Conservation (phyloP, 2,329 filamentous ascomycete genomes). For the Epichloe amarillans region DNA sequence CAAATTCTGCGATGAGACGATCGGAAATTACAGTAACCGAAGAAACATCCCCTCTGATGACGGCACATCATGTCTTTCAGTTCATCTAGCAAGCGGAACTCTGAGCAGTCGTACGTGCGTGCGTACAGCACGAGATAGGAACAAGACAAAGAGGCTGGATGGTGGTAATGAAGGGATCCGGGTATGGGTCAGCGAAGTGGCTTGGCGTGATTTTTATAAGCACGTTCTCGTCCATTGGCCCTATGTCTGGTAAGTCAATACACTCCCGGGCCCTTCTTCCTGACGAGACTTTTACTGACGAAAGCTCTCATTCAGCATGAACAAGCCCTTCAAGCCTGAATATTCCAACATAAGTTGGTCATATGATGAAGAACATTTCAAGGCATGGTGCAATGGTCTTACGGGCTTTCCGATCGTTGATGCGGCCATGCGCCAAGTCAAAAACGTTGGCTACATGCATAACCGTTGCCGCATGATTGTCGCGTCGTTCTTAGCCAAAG, state of each 20-base stretch:
- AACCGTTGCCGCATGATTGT: slow-evolving; percentile 78
- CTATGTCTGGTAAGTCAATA: slow-evolving; percentile 50
- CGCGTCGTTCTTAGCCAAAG: slow-evolving; percentile 68
- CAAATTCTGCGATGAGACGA: slow-evolving; percentile 54
- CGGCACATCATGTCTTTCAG: slow-evolving; percentile 55
- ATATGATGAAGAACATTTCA: slow-evolving; percentile 55
- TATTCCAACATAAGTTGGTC: slow-evolving; percentile 77
- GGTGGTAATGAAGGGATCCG: slow-evolving; percentile 51
- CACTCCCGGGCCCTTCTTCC: not conserved
- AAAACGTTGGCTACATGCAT: slow-evolving; percentile 61
- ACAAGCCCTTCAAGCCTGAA: slow-evolving; percentile 61
- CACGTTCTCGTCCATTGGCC: slow-evolving; percentile 79
- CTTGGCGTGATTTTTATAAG: slow-evolving; percentile 81
- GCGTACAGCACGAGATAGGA: slow-evolving; percentile 45
- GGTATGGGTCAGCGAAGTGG: slow-evolving; percentile 70
- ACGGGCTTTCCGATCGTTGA: slow-evolving; percentile 79
- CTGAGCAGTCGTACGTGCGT: slow-evolving; percentile 56
- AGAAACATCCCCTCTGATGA: slow-evolving; percentile 53
- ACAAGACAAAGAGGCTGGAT: slow-evolving; percentile 52
- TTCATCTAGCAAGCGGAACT: slow-evolving; percentile 58
- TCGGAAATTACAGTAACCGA: slow-evolving; percentile 45
- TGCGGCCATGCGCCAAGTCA: slow-evolving; percentile 71
- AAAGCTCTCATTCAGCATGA: slow-evolving; percentile 28
- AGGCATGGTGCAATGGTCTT: slow-evolving; percentile 58
- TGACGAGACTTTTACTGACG: not conserved